phyloP scores from a whole-genome alignment of 371 early-diverging fungal genomes.

The Vairimorpha necatrix region DNA sequence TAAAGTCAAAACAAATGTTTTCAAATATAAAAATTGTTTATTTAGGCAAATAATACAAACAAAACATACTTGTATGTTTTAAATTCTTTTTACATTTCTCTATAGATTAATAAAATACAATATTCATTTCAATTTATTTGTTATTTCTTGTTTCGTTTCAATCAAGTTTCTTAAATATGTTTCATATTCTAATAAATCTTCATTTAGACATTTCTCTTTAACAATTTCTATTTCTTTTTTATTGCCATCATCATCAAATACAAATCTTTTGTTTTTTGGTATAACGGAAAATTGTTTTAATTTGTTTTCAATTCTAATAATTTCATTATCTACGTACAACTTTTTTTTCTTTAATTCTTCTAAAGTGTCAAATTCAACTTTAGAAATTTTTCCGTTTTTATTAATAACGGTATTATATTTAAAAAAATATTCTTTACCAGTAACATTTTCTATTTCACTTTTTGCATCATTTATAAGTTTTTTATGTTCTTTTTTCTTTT shows the following conservation, averaged over 20 bases:
- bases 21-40: too few relatives aligned
- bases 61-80: too few relatives aligned
- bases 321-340: conserved; percentile 44
- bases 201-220: neutral
- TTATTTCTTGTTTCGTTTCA: conserved; percentile 28
- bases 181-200: conserved; percentile 7
- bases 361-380: neutral
- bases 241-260: conserved; percentile 28
- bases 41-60: too few relatives aligned
- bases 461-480: conserved; percentile 47
- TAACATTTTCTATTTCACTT: conserved; percentile 37
- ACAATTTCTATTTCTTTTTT: neutral
- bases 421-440: conserved; percentile 57
- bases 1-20: too few relatives aligned
- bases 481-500: conserved; percentile 40
- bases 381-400: conserved; percentile 16
- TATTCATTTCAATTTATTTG: neutral
- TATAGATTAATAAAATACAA: neutral
- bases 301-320: conserved; percentile 29
- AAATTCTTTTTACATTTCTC: too few relatives aligned
- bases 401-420: conserved; percentile 43
- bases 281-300: neutral
- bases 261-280: conserved; percentile 12
- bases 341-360: conserved; percentile 36
- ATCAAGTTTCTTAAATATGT: conserved; percentile 16